A percentile compares a stretch with the other conserved stretches of the same genome.
phyloP scores from a whole-genome alignment of 768 basidiomycete genomes.

The Hysterangium stoloniferum region DNA sequence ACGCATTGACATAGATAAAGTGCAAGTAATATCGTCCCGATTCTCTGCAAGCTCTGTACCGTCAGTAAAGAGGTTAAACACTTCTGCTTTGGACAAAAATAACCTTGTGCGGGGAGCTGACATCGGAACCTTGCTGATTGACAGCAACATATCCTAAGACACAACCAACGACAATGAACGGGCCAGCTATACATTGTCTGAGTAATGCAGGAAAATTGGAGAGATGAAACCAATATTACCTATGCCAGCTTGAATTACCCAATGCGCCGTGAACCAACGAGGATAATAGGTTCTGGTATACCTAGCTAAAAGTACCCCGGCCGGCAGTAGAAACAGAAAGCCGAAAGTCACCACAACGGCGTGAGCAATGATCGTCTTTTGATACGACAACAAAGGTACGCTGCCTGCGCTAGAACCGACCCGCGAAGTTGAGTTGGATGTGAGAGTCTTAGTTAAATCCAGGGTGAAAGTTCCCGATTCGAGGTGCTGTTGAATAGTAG shows the following conservation, averaged over 20 bases:
- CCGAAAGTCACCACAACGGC: slow-evolving; percentile 42
- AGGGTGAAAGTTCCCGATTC: slow-evolving; percentile 34
- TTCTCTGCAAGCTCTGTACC: slow-evolving; percentile 24
- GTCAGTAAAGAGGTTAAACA: not conserved
- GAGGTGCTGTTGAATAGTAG: slow-evolving; percentile 41
- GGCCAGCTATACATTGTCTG: slow-evolving; percentile 38
- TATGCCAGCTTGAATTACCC: slow-evolving; percentile 39
- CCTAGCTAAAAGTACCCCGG: slow-evolving; percentile 47
- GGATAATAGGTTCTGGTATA: slow-evolving; percentile 41
- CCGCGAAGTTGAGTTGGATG: slow-evolving; percentile 7
- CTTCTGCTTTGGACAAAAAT: not conserved
- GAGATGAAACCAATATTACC: slow-evolving; percentile 28
- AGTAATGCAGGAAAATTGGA: slow-evolving; percentile 8
- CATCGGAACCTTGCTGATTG: slow-evolving; percentile 29
- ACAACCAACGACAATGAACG: slow-evolving; percentile 35
- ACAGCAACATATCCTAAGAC: slow-evolving; percentile 38
- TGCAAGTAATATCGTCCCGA: slow-evolving; percentile 42
- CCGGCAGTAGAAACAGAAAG: slow-evolving; percentile 46
- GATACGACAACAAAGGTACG: slow-evolving; percentile 35
- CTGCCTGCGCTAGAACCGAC: slow-evolving; percentile 11
- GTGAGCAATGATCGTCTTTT: slow-evolving; percentile 48
- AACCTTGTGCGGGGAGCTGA: slow-evolving; percentile 45
- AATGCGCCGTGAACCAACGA: slow-evolving; percentile 48
- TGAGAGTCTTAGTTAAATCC: slow-evolving; percentile 39
- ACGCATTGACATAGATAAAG: slow-evolving; percentile 42